A percentile compares a stretch with the other conserved stretches of the same genome.
Evolutionary conservation across 2,329 filamentous ascomycete species (phyloP).

Genomic region (Sporothrix brunneoviolacea): DNA sequence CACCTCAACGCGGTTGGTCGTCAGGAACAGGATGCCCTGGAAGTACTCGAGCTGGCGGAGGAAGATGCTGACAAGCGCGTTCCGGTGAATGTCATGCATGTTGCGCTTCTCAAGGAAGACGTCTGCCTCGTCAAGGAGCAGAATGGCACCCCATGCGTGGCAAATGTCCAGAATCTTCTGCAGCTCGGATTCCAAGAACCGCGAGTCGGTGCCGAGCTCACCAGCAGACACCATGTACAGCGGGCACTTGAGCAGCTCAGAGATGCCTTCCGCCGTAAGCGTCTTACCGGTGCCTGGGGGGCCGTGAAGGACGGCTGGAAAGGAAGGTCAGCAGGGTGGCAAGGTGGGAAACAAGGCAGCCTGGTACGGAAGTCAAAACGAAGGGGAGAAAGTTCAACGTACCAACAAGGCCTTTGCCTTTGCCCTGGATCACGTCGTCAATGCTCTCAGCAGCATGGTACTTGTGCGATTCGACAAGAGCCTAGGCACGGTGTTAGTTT

Average conservation of each 20-base stretch:
- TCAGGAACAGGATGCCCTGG: constrained; percentile 83
- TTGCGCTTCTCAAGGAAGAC: constrained; percentile 44
- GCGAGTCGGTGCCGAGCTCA: constrained; percentile 40
- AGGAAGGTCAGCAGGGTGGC: not conserved
- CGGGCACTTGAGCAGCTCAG: constrained; percentile 39
- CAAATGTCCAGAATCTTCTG: constrained; percentile 41
- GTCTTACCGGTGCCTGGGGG: constrained; percentile 43
- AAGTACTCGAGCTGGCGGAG: constrained; percentile 84
- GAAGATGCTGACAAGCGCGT: constrained; percentile 64
- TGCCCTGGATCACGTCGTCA: constrained; percentile 75
- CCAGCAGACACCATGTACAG: constrained; percentile 49
- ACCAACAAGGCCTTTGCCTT: constrained; percentile 76
- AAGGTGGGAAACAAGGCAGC: not conserved
- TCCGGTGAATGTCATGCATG: constrained; percentile 39
- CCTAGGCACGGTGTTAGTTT: constrained; percentile 29
- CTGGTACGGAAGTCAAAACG: not conserved
- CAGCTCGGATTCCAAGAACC: constrained; percentile 40
- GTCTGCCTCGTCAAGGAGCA: constrained; percentile 48
- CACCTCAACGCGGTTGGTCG: constrained; percentile 74
- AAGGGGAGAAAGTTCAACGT: constrained; percentile 22
- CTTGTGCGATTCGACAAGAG: constrained; percentile 77
- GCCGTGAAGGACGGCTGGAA: constrained; percentile 68
- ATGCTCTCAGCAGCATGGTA: constrained; percentile 76
- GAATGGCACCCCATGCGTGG: constrained; percentile 42
- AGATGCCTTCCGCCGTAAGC: constrained; percentile 34